Conservation (phyloP, 148 eudicot genomes). For the Camellia sinensis region DNA sequence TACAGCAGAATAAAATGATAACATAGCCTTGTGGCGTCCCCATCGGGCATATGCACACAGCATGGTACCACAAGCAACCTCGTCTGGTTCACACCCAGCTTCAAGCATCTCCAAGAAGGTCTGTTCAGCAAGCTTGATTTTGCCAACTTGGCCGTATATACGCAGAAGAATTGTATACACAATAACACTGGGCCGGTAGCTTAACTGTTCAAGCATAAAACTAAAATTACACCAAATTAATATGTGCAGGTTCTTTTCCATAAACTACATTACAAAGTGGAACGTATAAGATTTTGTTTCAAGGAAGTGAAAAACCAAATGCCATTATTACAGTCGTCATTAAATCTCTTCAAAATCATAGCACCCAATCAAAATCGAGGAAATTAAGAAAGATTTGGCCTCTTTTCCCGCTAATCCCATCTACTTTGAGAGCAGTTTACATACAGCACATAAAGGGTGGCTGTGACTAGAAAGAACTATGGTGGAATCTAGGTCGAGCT, state of each 20-base stretch:
- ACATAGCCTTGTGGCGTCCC: constrained; percentile 89
- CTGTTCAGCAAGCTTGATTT: constrained; percentile 83
- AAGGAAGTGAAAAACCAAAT: neutral
- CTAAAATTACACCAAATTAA: constrained; percentile 49
- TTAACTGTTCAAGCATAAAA: constrained; percentile 61
- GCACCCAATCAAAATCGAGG: neutral
- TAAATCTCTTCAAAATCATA: neutral
- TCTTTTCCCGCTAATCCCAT: neutral
- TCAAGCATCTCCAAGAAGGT: constrained; percentile 97
- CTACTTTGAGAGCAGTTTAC: neutral
- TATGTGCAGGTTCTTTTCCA: constrained; percentile 8
- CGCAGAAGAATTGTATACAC: constrained; percentile 85
- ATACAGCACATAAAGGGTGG: neutral
- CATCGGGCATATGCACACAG: constrained; percentile 89
- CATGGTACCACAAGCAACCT: constrained; percentile 96
- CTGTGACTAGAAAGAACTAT: too few relatives aligned
- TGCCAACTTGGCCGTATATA: constrained; percentile 92
- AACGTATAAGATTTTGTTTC: neutral
- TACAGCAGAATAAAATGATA: constrained; percentile 80
- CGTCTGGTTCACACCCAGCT: constrained; percentile 94
- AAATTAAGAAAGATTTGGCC: neutral
- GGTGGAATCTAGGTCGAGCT: too few relatives aligned
- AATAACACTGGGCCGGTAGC: constrained; percentile 81
- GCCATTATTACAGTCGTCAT: neutral
- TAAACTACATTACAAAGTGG: neutral